Conservation (phyloP, 2,329 filamentous ascomycete species). For the Fusarium ambrosium region DNA sequence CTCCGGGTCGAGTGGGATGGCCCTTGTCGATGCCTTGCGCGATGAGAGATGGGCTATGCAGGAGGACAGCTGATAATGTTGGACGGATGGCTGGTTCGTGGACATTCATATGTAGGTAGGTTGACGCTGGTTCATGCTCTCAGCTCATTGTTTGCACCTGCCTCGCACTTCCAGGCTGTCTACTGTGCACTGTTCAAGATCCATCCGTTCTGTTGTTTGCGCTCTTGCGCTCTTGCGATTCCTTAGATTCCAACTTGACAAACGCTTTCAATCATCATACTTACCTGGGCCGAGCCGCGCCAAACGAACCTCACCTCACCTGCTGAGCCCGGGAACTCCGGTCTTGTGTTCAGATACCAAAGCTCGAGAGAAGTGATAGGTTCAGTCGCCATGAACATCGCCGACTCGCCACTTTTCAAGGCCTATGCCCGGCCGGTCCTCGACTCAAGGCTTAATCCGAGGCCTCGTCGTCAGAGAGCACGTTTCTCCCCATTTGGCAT, state of each 20-base stretch:
- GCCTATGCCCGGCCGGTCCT: slow-evolving; percentile 41
- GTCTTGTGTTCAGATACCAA: neutral
- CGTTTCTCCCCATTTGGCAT: slow-evolving; percentile 21
- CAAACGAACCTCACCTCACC: neutral
- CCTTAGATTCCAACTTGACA: neutral
- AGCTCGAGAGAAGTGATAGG: neutral
- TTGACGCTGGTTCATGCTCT: neutral
- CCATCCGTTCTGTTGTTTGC: neutral
- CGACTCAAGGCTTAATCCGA: slow-evolving; percentile 20
- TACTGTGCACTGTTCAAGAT: neutral
- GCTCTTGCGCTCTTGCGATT: neutral
- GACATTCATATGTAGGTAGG: slow-evolving; percentile 4
- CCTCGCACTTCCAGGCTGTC: neutral
- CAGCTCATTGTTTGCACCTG: slow-evolving; percentile 21
- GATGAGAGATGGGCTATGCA: slow-evolving; percentile 8
- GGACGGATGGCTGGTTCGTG: neutral
- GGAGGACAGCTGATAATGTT: slow-evolving; percentile 3
- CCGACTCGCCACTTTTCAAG: slow-evolving; percentile 46
- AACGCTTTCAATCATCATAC: neutral
- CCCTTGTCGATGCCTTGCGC: slow-evolving; percentile 1
- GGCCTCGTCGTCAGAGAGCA: neutral
- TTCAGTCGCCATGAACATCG: slow-evolving; percentile 39
- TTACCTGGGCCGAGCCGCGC: neutral
- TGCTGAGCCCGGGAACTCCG: neutral
- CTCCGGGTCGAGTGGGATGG: neutral